Evolutionary conservation across 352 stramenopile species (phyloP).

Genomic region (Phytophthora fragariaefolia): DNA sequence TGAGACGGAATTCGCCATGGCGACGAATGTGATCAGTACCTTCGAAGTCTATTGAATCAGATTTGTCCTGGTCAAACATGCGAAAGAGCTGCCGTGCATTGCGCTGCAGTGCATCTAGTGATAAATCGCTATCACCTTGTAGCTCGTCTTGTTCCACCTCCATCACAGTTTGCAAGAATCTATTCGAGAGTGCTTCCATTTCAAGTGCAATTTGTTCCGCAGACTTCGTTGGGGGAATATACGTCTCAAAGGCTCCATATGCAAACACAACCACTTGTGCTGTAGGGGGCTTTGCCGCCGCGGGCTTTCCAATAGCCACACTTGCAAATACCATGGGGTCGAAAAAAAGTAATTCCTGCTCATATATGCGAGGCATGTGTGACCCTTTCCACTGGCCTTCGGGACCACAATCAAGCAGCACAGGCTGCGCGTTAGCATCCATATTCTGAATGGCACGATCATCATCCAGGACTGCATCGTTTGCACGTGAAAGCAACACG

Average conservation of each 20-base stretch:
- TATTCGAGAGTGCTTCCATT: constrained; percentile 54
- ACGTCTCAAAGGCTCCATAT: constrained; percentile 65
- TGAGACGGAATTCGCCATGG: neutral
- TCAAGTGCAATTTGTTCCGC: constrained; percentile 51
- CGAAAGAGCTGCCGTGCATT: constrained; percentile 68
- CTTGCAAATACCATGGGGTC: constrained; percentile 60
- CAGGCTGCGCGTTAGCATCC: constrained; percentile 47
- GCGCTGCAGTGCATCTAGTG: constrained; percentile 53
- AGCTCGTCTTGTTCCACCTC: constrained; percentile 52
- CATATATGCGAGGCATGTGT: constrained; percentile 53
- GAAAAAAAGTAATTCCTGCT: constrained; percentile 65
- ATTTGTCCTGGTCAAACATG: constrained; percentile 79
- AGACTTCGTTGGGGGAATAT: constrained; percentile 56
- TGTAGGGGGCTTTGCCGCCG: constrained; percentile 58
- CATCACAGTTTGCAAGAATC: constrained; percentile 58
- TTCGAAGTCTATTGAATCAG: constrained; percentile 79
- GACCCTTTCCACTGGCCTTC: constrained; percentile 68
- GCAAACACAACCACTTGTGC: constrained; percentile 55
- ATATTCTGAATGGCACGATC: constrained; percentile 41
- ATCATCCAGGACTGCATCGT: constrained; percentile 33
- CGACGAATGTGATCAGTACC: constrained; percentile 31
- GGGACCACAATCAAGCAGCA: constrained; percentile 65
- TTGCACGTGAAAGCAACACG: constrained; percentile 56
- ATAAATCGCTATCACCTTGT: constrained; percentile 38
- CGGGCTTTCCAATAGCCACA: constrained; percentile 67